Percentiles rank a stretch among this genome's conserved stretches.
phyloP scores from a whole-genome alignment of 1,284 basidiomycete species.

The Moniliophthora roreri region DNA sequence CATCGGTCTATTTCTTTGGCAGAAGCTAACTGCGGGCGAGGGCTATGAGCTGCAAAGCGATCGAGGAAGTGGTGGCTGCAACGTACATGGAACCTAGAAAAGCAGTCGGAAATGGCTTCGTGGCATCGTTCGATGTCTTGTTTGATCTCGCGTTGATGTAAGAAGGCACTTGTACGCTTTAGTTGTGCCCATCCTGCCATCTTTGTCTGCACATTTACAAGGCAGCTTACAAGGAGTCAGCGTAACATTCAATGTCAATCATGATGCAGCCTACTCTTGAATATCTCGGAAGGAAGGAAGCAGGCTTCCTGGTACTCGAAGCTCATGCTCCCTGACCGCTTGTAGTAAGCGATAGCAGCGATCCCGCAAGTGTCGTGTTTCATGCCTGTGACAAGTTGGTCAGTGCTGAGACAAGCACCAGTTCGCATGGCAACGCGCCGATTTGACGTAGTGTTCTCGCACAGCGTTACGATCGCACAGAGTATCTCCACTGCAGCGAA shows the following conservation, averaged over 20 bases:
- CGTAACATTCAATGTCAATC: neutral
- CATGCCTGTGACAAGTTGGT: conserved; percentile 25
- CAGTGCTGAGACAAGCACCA: neutral
- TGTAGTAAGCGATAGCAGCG: conserved; percentile 37
- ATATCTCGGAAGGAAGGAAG: conserved; percentile 8
- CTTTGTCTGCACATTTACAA: conserved; percentile 34
- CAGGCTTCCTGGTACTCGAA: conserved; percentile 19
- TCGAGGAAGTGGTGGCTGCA: conserved; percentile 6
- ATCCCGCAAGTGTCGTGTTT: conserved; percentile 43
- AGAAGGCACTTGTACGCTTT: conserved; percentile 36
- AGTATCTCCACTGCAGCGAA: conserved; percentile 39
- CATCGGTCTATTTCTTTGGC: conserved; percentile 44
- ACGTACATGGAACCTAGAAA: conserved; percentile 41
- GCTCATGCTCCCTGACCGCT: conserved; percentile 29
- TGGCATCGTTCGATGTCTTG: conserved; percentile 43
- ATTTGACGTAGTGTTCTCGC: conserved; percentile 45
- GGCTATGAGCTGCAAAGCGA: conserved; percentile 5
- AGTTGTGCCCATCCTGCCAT: conserved; percentile 42
- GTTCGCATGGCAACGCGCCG: conserved; percentile 28
- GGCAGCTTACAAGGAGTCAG: conserved; percentile 28
- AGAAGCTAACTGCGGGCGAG: conserved; percentile 31
- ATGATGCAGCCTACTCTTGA: conserved; percentile 22
- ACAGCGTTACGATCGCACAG: conserved; percentile 35
- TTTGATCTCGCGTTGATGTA: conserved; percentile 43
- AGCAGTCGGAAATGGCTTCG: conserved; percentile 37